Evolutionary conservation across 345 rosid genomes (phyloP), one percentile per base, ranked within the genome.

Genomic region (Gossypium anomalum): DNA sequence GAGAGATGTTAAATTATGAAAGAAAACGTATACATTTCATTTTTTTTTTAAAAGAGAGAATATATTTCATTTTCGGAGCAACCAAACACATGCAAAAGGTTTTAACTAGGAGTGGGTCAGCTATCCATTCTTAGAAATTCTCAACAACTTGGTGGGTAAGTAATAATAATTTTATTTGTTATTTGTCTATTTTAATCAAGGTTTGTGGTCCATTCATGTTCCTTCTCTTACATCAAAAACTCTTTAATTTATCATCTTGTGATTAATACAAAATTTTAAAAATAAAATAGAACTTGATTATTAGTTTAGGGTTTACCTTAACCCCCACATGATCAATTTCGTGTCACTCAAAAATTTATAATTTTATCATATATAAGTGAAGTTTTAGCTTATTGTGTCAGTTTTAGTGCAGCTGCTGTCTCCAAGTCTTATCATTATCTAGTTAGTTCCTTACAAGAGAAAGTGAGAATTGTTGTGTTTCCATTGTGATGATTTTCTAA

Each of bases 121-220:
- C 79, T 72, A 71, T 77, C 79, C 74, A 85, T 79, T 78, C 80
- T 88, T 83, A 80, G 88, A 86, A 83, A 90, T 85, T 79, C 87
- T 85, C 89, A 85, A 82, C 96, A 85, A 87, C 86, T 86, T 90
- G 92, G 85, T 89, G 84, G 56, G 75, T 82, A 80, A 25, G 74
- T 43, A 78, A 82, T 86, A 76, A 80, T 85, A 79, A 72, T 38
- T 84, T 75, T 27, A 74, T 68, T 70, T 59, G 15, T 76, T 22
- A 73, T 76, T 48, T 86, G 75, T 71, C 72, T 84, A 78, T 88
- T 84, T 82, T 77, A 68, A 67, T 81, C 77, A 82, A 67, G 73
- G 76, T 71, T 59, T 71, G 96, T 86, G 92, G 91, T 85, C 98
- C 92, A 79, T 73, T 82, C 84, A 86, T 79, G 81, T 82, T 83